Conservation (phyloP, 129 eudicot species). For the Chrysanthemum makinoi region DNA sequence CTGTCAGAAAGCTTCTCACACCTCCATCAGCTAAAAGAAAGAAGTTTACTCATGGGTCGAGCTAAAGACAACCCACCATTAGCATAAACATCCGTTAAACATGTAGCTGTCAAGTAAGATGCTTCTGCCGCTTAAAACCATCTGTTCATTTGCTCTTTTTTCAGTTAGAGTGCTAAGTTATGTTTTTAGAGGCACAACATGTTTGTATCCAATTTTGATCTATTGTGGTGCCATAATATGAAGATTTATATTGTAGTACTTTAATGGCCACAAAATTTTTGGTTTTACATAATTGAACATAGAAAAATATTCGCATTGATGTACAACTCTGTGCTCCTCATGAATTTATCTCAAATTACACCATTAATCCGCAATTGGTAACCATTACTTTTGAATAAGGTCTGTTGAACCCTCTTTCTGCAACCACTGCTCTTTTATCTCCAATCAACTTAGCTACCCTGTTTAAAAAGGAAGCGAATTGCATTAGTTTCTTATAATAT, state of each 20-base stretch:
- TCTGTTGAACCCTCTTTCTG: constrained; percentile 91
- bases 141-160: neutral
- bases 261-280: constrained; percentile 9
- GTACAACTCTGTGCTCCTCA: constrained; percentile 21
- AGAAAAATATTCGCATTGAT: constrained; percentile 14
- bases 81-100: constrained; percentile 3
- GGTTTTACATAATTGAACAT: constrained; percentile 17
- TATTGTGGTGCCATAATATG: constrained; percentile 1
- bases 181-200: constrained; percentile 13
- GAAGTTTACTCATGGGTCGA: constrained; percentile 44
- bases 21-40: constrained; percentile 62
- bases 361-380: constrained; percentile 74
- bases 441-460: constrained; percentile 98
- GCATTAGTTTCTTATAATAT: neutral
- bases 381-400: constrained; percentile 84
- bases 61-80: constrained; percentile 32
- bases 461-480: constrained; percentile 21
- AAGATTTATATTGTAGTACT: constrained; percentile 3
- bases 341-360: constrained; percentile 28
- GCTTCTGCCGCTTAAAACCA: constrained; percentile 4
- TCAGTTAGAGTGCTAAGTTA: neutral
- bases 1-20: constrained; percentile 64
- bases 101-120: constrained; percentile 13
- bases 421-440: constrained; percentile 94
- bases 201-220: constrained; percentile 35